phyloP scores from a whole-genome alignment of 1,284 basidiomycete species.

The Lentinula novae-zelandiae region DNA sequence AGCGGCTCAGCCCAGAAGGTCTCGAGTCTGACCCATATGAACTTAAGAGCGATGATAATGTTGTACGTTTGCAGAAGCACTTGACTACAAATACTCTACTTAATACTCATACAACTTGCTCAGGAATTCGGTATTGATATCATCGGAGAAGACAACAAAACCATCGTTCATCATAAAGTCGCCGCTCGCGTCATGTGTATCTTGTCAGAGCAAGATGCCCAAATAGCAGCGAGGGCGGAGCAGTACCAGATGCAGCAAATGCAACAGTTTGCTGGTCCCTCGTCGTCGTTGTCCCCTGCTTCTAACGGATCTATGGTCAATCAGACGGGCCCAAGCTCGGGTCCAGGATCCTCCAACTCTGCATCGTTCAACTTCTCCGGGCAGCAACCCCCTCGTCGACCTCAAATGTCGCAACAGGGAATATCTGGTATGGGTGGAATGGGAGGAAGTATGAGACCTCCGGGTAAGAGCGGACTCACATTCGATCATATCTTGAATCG shows the following conservation, averaged over 20 bases:
- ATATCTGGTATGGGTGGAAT: constrained; percentile 72
- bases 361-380: constrained; percentile 36
- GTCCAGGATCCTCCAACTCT: constrained; percentile 11
- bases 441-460: constrained; percentile 64
- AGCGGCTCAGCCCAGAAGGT: constrained; percentile 87
- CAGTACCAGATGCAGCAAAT: constrained; percentile 49
- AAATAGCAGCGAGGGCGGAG: constrained; percentile 63
- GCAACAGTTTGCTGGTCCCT: constrained; percentile 23
- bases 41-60: constrained; percentile 90
- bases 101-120: constrained; percentile 2
- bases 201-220: constrained; percentile 82
- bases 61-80: constrained; percentile 27
- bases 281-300: constrained; percentile 15
- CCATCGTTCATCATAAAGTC: constrained; percentile 97
- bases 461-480: constrained; percentile 74
- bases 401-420: constrained; percentile 51
- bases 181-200: constrained; percentile 91
- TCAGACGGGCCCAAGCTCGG: constrained; percentile 25
- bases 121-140: constrained; percentile 99
- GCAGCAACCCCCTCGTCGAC: constrained; percentile 43
- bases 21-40: constrained; percentile 93
- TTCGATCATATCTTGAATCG: constrained; percentile 82
- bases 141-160: constrained; percentile 97
- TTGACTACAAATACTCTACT: not conserved
- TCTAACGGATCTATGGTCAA: constrained; percentile 19